Conservation (phyloP, 1,139 yeast genomes). For the Scheffersomyces insectosa region DNA sequence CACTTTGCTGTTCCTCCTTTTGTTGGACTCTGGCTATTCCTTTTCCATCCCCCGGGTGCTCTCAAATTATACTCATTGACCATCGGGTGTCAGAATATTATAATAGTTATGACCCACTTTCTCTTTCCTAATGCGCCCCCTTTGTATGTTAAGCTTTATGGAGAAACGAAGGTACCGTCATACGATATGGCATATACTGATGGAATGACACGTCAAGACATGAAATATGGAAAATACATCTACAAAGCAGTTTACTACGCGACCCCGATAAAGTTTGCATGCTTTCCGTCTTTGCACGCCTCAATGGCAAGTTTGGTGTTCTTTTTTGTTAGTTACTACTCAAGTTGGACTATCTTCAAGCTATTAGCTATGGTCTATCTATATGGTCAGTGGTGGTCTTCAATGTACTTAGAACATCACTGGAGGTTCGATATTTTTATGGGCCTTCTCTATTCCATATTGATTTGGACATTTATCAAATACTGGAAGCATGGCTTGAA, state of each 20-base stretch:
- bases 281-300: conserved; percentile 17
- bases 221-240: conserved; percentile 12
- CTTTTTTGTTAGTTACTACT: conserved; percentile 15
- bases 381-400: conserved; percentile 20
- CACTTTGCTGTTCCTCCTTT: conserved; percentile 14
- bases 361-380: conserved; percentile 10
- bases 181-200: conserved; percentile 18
- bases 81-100: conserved; percentile 14
- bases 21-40: conserved; percentile 13
- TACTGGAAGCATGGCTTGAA: conserved; percentile 11
- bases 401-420: conserved; percentile 17
- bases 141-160: conserved; percentile 14
- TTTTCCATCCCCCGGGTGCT: conserved; percentile 18
- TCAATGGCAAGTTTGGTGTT: conserved; percentile 15
- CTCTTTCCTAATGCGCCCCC: conserved; percentile 19
- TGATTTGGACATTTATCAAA: conserved; percentile 11
- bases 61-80: conserved; percentile 11
- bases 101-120: conserved; percentile 13
- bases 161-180: conserved; percentile 13
- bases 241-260: conserved; percentile 15
- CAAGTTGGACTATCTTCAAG: conserved; percentile 10
- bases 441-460: conserved; percentile 14
- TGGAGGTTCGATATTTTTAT: conserved; percentile 18
- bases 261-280: conserved; percentile 17
- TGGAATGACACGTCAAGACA: conserved; percentile 16